phyloP scores from a whole-genome alignment of 2,329 filamentous ascomycete genomes.

The Trichoderma atrobrunneum region DNA sequence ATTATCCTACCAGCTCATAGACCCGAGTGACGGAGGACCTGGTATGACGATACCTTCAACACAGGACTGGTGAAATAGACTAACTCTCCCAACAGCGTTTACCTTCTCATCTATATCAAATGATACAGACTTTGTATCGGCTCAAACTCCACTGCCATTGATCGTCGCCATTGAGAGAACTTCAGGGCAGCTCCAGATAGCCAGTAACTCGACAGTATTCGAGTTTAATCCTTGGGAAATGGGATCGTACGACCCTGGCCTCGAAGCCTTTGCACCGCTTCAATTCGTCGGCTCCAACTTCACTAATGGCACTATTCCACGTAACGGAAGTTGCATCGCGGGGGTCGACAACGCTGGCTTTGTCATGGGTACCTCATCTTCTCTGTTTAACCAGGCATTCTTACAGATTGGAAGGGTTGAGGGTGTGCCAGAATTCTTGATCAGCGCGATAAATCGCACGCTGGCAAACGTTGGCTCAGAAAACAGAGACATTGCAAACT shows the following conservation, averaged over 20 bases:
- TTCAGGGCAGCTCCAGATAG: conserved; percentile 59
- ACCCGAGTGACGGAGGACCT: conserved; percentile 66
- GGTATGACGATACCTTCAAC: conserved; percentile 24
- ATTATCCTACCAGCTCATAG: conserved; percentile 74
- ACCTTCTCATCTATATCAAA: conserved; percentile 67
- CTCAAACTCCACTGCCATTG: conserved; percentile 68
- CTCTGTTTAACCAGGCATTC: conserved; percentile 78
- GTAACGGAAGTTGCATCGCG: conserved; percentile 60
- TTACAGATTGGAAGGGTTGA: conserved; percentile 51
- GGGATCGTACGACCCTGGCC: conserved; percentile 70
- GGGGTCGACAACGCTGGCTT: conserved; percentile 83
- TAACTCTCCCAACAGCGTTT: conserved; percentile 44
- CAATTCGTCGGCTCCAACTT: conserved; percentile 73
- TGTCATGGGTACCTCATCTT: conserved; percentile 81
- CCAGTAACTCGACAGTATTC: conserved; percentile 70
- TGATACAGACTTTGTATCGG: conserved; percentile 59
- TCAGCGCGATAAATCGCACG: conserved; percentile 49
- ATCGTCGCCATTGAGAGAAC: conserved; percentile 67
- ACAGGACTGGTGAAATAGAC: background rate
- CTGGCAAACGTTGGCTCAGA: conserved; percentile 54
- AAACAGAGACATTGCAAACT: conserved; percentile 72
- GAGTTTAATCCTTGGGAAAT: conserved; percentile 81
- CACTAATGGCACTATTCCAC: conserved; percentile 55
- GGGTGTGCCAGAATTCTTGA: conserved; percentile 48
- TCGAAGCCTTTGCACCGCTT: conserved; percentile 68